phyloP scores from a whole-genome alignment of 768 basidiomycete species.

The Suillus subaureus region DNA sequence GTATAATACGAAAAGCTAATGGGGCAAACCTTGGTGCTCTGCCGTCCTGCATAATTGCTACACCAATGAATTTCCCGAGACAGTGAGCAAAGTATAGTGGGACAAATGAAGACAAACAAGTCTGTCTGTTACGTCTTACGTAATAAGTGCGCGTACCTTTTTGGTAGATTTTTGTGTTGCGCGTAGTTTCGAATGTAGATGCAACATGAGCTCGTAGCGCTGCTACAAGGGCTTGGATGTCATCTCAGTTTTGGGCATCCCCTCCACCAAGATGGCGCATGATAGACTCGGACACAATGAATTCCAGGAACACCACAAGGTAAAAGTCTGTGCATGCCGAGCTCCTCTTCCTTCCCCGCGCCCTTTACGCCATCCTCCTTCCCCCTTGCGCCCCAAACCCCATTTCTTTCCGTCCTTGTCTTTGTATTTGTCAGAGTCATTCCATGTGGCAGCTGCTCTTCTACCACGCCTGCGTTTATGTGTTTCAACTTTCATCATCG shows the following conservation, averaged over 20 bases:
- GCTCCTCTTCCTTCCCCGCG: constrained; percentile 62
- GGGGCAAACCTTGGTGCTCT: constrained; percentile 67
- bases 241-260: not conserved
- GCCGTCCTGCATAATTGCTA: constrained; percentile 69
- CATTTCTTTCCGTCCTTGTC: constrained; percentile 68
- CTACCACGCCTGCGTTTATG: constrained; percentile 89
- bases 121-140: not conserved
- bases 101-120: not conserved
- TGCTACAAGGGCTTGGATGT: not conserved
- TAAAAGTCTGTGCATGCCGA: constrained; percentile 93
- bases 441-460: constrained; percentile 76
- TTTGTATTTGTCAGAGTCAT: constrained; percentile 41
- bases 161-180: too few species aligned
- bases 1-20: not conserved
- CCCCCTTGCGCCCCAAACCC: constrained; percentile 73
- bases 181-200: not conserved
- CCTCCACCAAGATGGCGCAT: constrained; percentile 46
- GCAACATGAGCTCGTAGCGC: not conserved
- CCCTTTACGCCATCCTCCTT: constrained; percentile 48
- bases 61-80: not conserved
- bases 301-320: constrained; percentile 97
- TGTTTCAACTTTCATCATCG: constrained; percentile 99
- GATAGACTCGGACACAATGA: constrained; percentile 96
- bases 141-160: too few species aligned
- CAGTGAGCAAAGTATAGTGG: not conserved